phyloP scores from a whole-genome alignment of 1,284 basidiomycete species.

The Ceratobasidium sp. region DNA sequence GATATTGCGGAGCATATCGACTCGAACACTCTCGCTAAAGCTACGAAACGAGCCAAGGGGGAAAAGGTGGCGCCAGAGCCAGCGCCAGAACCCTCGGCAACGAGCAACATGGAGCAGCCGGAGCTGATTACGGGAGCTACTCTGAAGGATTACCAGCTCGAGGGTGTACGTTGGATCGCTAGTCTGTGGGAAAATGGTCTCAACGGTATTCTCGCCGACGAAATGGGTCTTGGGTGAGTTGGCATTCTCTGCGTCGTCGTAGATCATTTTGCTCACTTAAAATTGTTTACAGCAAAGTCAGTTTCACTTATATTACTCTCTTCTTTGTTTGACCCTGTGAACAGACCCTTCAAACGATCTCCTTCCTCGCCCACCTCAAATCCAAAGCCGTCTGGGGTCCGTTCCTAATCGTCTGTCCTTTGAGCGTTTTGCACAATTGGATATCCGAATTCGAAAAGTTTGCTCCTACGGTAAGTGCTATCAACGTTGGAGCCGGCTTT shows the following conservation, averaged over 20 bases:
- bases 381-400: slow-evolving; percentile 81
- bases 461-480: slow-evolving; percentile 72
- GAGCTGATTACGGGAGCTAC: slow-evolving; percentile 85
- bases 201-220: slow-evolving; percentile 68
- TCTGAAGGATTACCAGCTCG: slow-evolving; percentile 92
- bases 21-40: slow-evolving; percentile 31
- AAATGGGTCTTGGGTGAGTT: slow-evolving; percentile 93
- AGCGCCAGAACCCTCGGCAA: not conserved
- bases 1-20: slow-evolving; percentile 38
- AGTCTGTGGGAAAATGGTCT: slow-evolving; percentile 89
- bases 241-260: slow-evolving; percentile 39
- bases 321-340: not conserved
- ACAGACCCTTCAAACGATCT: slow-evolving; percentile 92
- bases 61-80: slow-evolving; percentile 57
- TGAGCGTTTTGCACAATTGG: slow-evolving; percentile 96
- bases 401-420: slow-evolving; percentile 91
- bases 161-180: slow-evolving; percentile 97
- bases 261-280: slow-evolving; percentile 9
- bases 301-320: not conserved
- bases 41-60: slow-evolving; percentile 51
- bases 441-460: slow-evolving; percentile 88
- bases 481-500: not conserved
- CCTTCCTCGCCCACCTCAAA: slow-evolving; percentile 91
- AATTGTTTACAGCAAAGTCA: slow-evolving; percentile 30
- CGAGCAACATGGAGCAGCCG: slow-evolving; percentile 69